Base-by-base conservation (phyloP, 495 filamentous ascomycete species). In the Neurospora sp. region DNA sequence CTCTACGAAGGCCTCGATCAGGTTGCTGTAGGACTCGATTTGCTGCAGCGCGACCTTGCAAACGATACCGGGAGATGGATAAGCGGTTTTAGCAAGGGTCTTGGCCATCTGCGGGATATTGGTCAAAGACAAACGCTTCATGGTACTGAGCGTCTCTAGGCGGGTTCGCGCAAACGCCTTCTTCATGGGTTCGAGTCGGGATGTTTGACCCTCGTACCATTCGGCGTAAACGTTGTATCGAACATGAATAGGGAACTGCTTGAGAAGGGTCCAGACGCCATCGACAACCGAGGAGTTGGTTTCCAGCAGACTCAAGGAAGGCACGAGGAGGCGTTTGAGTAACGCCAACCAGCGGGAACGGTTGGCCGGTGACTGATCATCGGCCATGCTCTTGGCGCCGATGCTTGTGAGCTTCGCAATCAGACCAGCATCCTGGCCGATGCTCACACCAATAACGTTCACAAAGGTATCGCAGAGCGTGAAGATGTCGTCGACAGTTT, bases 161-260 rank as follows among this genome's bases (percentile, higher is more conserved):
- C 86, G 88, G 27, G 93, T 90, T 73, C 89, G 86, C 31, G 90
- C 89, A 79, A 97, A 96, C 5, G 92, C 94, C 37, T 87, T 84
- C 73, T 89, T 90, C 77, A 98, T 91, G 69, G 93, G 92, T 10
- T 92, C 90, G 20, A 91, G 79, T 37, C 92, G 88, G 12, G 92
- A 94, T 1, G 87, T 93, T 53, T 88, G 86, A 17, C 94, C 93
- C 70, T 86, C 89, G 76, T 91, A 93, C 93, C 95, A 98, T 78
- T 97, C 94, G 1, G 93, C 89, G 78, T 99, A 99, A 76, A 99
- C 91, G 59, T 87, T 89, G 83, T 95, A 99, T 72, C 96, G 88
- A 3, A 88, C 87, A 2, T 87, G 82, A n/a, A 89, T 89, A 4
- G 94, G 88, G 76, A 93, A 98, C 74, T 87, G 82, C 72, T 90